phyloP scores from a whole-genome alignment of 2,329 filamentous ascomycete species.

The Dothideomycetes sp. region DNA sequence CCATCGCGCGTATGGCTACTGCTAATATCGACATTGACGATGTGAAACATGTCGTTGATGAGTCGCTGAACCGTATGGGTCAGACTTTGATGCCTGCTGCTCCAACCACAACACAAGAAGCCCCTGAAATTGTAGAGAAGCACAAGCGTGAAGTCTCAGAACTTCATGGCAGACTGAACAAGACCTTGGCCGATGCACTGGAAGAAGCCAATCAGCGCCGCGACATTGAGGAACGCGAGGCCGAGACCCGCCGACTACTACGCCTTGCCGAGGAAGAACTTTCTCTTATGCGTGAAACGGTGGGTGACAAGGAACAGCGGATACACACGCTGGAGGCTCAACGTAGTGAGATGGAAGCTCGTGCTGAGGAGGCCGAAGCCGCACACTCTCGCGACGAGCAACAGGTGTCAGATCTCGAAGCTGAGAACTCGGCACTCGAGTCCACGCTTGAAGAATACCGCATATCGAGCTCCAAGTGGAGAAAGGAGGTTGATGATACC shows the following conservation, averaged over 20 bases:
- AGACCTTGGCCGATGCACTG: conserved; percentile 28
- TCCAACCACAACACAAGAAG: conserved; percentile 15
- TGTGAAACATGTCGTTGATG: conserved; percentile 28
- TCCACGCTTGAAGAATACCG: conserved; percentile 57
- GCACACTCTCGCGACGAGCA: conserved; percentile 19
- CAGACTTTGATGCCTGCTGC: conserved; percentile 22
- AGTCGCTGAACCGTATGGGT: conserved; percentile 24
- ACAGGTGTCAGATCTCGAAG: conserved; percentile 35
- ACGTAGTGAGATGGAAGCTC: conserved; percentile 30
- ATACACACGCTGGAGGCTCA: conserved; percentile 36
- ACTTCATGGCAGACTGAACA: conserved; percentile 25
- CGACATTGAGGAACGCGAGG: conserved; percentile 35
- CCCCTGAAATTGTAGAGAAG: conserved; percentile 22
- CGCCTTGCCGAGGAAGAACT: conserved; percentile 43
- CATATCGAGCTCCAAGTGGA: conserved; percentile 49
- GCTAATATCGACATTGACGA: conserved; percentile 38
- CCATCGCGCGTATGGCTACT: conserved; percentile 37
- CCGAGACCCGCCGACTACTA: conserved; percentile 35
- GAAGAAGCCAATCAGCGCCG: conserved; percentile 35
- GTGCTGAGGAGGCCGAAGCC: conserved; percentile 28
- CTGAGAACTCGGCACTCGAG: conserved; percentile 53
- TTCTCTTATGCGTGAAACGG: conserved; percentile 34
- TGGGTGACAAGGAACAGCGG: conserved; percentile 34
- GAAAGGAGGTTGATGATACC: conserved; percentile 48
- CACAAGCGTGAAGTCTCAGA: conserved; percentile 23